Base-by-base conservation (phyloP, 1,284 basidiomycete genomes). In the Irpex rosettiformis region DNA sequence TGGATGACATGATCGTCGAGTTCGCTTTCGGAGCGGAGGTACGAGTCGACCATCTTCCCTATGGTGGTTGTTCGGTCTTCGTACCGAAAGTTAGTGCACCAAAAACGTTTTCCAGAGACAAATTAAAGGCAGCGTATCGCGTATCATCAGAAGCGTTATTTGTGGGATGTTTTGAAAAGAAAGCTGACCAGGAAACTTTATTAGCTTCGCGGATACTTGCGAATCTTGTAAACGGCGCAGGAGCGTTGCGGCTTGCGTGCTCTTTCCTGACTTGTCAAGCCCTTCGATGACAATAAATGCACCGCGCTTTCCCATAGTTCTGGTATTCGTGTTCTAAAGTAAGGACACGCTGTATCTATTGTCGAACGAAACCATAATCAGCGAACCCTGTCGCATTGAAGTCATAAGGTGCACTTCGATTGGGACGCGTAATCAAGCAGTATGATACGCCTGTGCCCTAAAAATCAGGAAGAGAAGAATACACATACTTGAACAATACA, bases 1-100 rank as follows among this genome's bases (percentile, higher is more conserved):
- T 99, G 96, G 57, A 99, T 89, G 2, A 91, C 91, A 64, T 82
- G 89, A 75, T 98, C 94, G 72, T 97, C 93, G 55, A 98, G 79
- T 22, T 98, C 93, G 7, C 88, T 82, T 59, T 89, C 75, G 18
- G 89, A 91, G 56, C 85, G 86, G 58, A 99, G 80, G 74, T 99
- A 99, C 10, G 88, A 82, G 72, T 99, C 89, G 69, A 99, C 97
- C 88, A 96, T 93, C 67, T 88, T 81, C 6, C 96, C 96, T 56
- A 96, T 97, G 0, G 90, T 72, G 1, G 96, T 98, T 2, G 93
- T 93, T 42, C 97, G 83, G 72, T 98, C 96, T 97, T 69, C 30
- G 25, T 21, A 18, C 28, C 11, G 27, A 47, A 33, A 57, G 24
- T 22, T 37, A 8, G 51, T 18, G 2, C 30, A 3, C 16, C 3